Evolutionary conservation across 202 grass and related monocot genomes (phyloP).

Genomic region (Tripidium arundinaceum): DNA sequence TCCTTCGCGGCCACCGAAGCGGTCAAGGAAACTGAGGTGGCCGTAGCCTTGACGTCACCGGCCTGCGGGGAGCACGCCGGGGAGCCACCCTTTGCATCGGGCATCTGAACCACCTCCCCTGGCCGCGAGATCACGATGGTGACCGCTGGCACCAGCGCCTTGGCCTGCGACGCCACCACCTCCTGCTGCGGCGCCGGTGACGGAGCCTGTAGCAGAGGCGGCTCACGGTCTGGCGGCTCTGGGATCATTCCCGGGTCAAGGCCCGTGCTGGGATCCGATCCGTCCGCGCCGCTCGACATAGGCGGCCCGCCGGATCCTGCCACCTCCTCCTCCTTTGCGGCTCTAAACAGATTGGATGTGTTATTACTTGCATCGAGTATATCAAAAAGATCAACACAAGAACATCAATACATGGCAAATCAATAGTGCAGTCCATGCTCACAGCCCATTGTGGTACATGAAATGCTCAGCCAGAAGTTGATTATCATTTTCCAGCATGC

Average conservation of each 20-base stretch:
- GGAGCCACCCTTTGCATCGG: conserved; percentile 26
- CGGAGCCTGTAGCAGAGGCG: too few species aligned
- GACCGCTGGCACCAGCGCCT: not conserved
- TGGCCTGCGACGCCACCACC: not conserved
- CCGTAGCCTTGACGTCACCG: conserved; percentile 7
- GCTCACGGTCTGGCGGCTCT: too few species aligned
- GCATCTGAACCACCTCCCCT: conserved; percentile 28
- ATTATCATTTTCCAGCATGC: conserved; percentile 3
- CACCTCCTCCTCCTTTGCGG: too few species aligned
- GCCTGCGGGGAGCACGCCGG: not conserved
- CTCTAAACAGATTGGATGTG: not conserved
- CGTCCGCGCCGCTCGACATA: too few species aligned
- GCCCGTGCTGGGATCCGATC: too few species aligned
- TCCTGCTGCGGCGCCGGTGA: too few species aligned
- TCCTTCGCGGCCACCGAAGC: conserved; percentile 52
- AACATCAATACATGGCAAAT: not conserved
- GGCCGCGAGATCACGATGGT: conserved; percentile 50
- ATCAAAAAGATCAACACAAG: not conserved
- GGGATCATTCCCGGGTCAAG: too few species aligned
- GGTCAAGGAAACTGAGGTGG: conserved; percentile 14
- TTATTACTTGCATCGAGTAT: not conserved
- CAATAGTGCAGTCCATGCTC: not conserved
- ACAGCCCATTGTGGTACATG: not conserved
- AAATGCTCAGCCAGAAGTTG: not conserved
- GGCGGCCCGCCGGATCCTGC: too few species aligned